Evolutionary conservation across 495 filamentous ascomycete genomes (phyloP).

Genomic region (Talaromyces stipitatus): DNA sequence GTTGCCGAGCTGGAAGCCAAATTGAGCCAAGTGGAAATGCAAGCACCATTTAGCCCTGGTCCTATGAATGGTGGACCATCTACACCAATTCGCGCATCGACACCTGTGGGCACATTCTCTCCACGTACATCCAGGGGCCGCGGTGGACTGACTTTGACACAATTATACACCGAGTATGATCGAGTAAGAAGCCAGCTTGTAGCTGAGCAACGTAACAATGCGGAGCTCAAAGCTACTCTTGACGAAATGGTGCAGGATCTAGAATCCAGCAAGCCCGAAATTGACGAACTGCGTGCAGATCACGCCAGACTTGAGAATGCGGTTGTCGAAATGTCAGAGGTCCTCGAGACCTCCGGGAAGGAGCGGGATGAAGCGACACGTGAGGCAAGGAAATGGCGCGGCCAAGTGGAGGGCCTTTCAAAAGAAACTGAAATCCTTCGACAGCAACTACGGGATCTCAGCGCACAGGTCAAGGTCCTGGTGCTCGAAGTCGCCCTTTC

Average conservation of each 20-base stretch:
- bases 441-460: slow-evolving; percentile 84
- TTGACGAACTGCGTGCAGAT: slow-evolving; percentile 51
- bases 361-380: slow-evolving; percentile 50
- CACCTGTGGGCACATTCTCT: slow-evolving; percentile 46
- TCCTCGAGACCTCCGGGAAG: slow-evolving; percentile 47
- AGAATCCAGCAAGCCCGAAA: slow-evolving; percentile 52
- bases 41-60: slow-evolving; percentile 44
- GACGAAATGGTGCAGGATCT: slow-evolving; percentile 69
- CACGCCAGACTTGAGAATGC: slow-evolving; percentile 52
- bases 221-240: slow-evolving; percentile 62
- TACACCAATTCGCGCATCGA: slow-evolving; percentile 41
- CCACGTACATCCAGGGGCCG: slow-evolving; percentile 50
- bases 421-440: slow-evolving; percentile 73
- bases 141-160: slow-evolving; percentile 54
- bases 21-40: slow-evolving; percentile 58
- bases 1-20: slow-evolving; percentile 69
- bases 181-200: slow-evolving; percentile 52
- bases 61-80: slow-evolving; percentile 43
- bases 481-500: slow-evolving; percentile 71
- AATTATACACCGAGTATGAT: slow-evolving; percentile 60
- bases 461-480: slow-evolving; percentile 80
- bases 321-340: slow-evolving; percentile 70
- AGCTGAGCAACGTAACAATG: slow-evolving; percentile 59
- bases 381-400: slow-evolving; percentile 64
- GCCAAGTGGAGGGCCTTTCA: slow-evolving; percentile 57